Evolutionary conservation across 225 moss, liverwort and hornwort species (phyloP), one percentile per base, ranked within the genome.

Genomic region (Sphagnum contortum): DNA sequence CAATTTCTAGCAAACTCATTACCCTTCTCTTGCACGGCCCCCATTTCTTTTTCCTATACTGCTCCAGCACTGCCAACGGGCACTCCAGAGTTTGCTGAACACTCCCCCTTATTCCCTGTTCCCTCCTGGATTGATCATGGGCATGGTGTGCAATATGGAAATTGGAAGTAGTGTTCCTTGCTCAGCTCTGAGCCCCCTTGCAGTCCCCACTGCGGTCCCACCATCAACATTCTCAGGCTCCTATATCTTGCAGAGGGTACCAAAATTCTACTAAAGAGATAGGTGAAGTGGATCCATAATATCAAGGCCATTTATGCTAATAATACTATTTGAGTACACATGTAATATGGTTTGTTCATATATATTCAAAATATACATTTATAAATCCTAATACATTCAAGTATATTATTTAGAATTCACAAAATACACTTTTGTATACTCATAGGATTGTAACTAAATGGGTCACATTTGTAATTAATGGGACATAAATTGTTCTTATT

Each of bases 121-220:
- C 69, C 96, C 96, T 55, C 96, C 96, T 5, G 96, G 96, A 58
- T 73, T 98, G 69, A 93, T 98, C 12, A 92, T 93, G 68, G 93
- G 93, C 48, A 98, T 98, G 96, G 96, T 98, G 3, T 75, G 96
- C 54, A 98, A 98, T 75, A 98, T 98, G 96, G 93, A 98, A 68
- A 98, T 98, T 62, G 92, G 96, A 57, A 98, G 96, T 75, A 93
- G 96, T 45, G 96, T 98, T 62, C 96, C 96, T 5, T 98, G 93
- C 59, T 98, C 96, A 63, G 88, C 96, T 48, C 64, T 98, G 63
- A 92, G 92, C 69, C 90, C 93, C 46, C 81, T 98, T 9, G 96
- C 93, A 56, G 93, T 98, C 55, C 96, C 96, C 49, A 98, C 89
- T 57, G 93, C 84, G 29, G 93, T 98, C 13, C 96, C 96, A 2